Evolutionary conservation across 179 eudicot genomes (phyloP), one percentile per base, ranked within the genome.

Genomic region (Heliamphora pulchella): DNA sequence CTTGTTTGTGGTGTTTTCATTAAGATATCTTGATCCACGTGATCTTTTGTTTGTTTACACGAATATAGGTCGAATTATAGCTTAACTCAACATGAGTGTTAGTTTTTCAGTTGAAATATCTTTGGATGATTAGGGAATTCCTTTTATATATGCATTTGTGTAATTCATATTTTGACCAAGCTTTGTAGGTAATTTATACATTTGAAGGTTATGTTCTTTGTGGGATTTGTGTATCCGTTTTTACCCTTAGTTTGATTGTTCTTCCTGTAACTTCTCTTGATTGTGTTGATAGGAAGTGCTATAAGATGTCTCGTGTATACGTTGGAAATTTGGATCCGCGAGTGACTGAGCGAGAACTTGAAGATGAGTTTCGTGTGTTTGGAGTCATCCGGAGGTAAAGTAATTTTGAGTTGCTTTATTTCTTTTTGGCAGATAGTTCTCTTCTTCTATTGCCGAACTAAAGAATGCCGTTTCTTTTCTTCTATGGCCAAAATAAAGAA

Each of bases 371-470:
- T 69, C 92, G 97, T 10, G 83, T 82, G 48, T 93, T 79, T 79
- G 97, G 97, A 57, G 94, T 90, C 80, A 88, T 93, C 48, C 87
- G 97, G 58, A 93, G 96, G 97, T 93, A 63, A 15, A 54, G 41
- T 20, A 8, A 11, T 8, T 78, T 55, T 39, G 53, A 67, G 64
- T 39, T 67, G 8, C 5, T 63, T 3, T 65, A 5, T 65, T 11
- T 6, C 4, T 17, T 64, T 31, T 14, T 20, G 2, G 0, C 31
- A 31, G 31, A 31, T 31, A 31, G 31, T 31, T 31, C 31, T 31
- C 0, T 31, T 31, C 31, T 31, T 31, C 31, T 31, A 31, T 31
- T 31, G 31, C 31, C 31, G 31, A 31, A 31, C 31, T 31, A 31
- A 31, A 31, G 31, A 31, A 31, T 31, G 31, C 31, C 31, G 31